Evolutionary conservation across 257 asterid species (phyloP).

Genomic region (Ocimum tenuiflorum): DNA sequence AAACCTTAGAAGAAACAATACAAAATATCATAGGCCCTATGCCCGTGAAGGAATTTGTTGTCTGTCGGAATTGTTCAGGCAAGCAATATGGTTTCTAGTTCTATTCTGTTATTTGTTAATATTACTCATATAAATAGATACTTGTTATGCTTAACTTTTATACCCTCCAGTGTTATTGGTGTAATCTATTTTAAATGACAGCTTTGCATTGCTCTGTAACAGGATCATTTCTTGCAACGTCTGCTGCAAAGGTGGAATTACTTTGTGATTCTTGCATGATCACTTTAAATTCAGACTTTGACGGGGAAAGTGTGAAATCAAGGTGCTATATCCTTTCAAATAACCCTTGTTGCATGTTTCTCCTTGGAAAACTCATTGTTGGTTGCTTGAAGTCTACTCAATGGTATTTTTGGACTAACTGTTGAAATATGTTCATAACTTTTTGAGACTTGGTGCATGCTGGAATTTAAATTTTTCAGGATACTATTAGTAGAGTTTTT

Average conservation of each 20-base stretch:
- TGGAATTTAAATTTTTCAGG: conserved; percentile 1
- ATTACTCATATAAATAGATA: background rate
- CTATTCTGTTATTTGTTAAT: background rate
- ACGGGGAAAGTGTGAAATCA: conserved; percentile 40
- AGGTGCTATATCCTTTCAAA: conserved; percentile 32
- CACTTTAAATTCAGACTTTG: conserved; percentile 47
- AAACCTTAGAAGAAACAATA: conserved; percentile 69
- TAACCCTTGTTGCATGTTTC: background rate
- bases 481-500: background rate
- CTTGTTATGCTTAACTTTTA: conserved; percentile 8
- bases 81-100: conserved; percentile 19
- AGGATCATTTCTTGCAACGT: conserved; percentile 82
- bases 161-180: conserved; percentile 15
- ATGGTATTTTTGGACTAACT: background rate
- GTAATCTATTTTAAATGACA: conserved; percentile 7
- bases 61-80: conserved; percentile 74
- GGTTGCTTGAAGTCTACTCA: conserved; percentile 10
- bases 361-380: conserved; percentile 4
- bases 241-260: conserved; percentile 58
- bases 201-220: conserved; percentile 20
- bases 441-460: conserved; percentile 7
- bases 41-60: conserved; percentile 65
- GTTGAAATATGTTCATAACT: background rate
- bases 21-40: conserved; percentile 71
- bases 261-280: conserved; percentile 86